Evolutionary conservation across 495 filamentous ascomycete genomes (phyloP).

Genomic region (Aspergillus mulundensis): DNA sequence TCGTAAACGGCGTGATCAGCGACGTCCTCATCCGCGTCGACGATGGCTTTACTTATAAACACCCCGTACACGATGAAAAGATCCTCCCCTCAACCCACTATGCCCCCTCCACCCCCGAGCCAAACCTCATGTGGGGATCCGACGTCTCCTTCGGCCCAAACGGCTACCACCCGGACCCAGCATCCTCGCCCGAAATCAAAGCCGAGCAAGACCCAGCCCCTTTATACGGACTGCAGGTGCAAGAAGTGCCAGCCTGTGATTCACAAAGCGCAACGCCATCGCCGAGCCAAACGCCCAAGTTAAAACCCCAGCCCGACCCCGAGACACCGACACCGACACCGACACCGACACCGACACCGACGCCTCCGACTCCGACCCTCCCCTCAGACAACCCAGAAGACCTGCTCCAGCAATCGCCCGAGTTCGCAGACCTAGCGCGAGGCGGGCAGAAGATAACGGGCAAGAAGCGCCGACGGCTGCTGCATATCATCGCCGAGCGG

Average conservation of each 20-base stretch:
- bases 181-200: neutral
- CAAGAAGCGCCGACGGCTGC: slow-evolving; percentile 9
- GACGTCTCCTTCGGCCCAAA: slow-evolving; percentile 9
- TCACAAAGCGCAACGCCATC: neutral
- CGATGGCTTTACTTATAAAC: neutral
- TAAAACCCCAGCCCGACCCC: neutral
- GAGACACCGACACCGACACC: neutral
- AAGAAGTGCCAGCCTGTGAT: neutral
- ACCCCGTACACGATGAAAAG: neutral
- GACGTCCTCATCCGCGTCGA: slow-evolving; percentile 3
- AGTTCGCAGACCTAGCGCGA: neutral
- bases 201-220: neutral
- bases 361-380: no score
- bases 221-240: neutral
- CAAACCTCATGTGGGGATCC: slow-evolving; percentile 7
- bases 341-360: neutral
- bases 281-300: neutral
- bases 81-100: neutral
- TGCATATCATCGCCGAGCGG: slow-evolving; percentile 11
- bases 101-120: no score
- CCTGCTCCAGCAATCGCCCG: neutral
- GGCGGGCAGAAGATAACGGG: slow-evolving; percentile 1
- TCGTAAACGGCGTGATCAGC: slow-evolving; percentile 6
- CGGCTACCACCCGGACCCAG: neutral
- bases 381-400: neutral